Conservation (phyloP, 176 grass and related monocot species). For the maize (Zea mays) region DNA sequence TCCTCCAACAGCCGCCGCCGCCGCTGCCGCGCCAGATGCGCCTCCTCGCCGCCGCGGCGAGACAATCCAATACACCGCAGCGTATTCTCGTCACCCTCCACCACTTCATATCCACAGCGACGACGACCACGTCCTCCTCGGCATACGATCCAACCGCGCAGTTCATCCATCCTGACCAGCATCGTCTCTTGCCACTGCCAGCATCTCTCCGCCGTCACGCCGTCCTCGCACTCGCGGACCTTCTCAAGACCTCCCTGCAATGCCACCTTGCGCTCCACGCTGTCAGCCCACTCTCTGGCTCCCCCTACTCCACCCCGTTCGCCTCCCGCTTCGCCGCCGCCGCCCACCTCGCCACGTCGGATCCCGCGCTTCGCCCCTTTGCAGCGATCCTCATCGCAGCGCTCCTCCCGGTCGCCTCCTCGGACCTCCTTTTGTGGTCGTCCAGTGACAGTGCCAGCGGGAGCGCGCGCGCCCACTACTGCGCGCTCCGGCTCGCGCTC, state of each 20-base stretch:
- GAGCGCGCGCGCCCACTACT: constrained; percentile 23
- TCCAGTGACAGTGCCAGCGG: not conserved
- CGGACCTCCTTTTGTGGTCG: constrained; percentile 46
- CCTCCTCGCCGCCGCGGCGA: constrained; percentile 45
- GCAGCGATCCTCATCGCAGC: constrained; percentile 44
- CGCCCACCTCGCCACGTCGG: constrained; percentile 40
- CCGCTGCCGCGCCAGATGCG: constrained; percentile 37
- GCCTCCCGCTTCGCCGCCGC: constrained; percentile 55
- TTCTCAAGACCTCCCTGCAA: constrained; percentile 53
- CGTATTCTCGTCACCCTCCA: not conserved
- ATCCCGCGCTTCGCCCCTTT: constrained; percentile 47
- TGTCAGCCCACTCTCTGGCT: constrained; percentile 29
- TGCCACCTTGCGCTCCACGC: constrained; percentile 49
- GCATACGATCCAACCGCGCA: constrained; percentile 47
- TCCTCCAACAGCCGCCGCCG: not conserved
- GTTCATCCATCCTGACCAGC: constrained; percentile 47
- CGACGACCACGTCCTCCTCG: not conserved
- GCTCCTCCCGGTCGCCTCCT: constrained; percentile 33
- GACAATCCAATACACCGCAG: not conserved
- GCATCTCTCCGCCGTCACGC: constrained; percentile 54
- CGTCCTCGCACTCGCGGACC: constrained; percentile 44
- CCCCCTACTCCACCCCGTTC: constrained; percentile 29
- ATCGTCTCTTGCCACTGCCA: constrained; percentile 45
- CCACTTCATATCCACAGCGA: constrained; percentile 33
- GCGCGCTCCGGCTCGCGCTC: constrained; percentile 58